Percentiles rank a stretch among this genome's conserved stretches.
phyloP scores from a whole-genome alignment of 2,329 filamentous ascomycete species.

The Sporothrix brasiliensis region DNA sequence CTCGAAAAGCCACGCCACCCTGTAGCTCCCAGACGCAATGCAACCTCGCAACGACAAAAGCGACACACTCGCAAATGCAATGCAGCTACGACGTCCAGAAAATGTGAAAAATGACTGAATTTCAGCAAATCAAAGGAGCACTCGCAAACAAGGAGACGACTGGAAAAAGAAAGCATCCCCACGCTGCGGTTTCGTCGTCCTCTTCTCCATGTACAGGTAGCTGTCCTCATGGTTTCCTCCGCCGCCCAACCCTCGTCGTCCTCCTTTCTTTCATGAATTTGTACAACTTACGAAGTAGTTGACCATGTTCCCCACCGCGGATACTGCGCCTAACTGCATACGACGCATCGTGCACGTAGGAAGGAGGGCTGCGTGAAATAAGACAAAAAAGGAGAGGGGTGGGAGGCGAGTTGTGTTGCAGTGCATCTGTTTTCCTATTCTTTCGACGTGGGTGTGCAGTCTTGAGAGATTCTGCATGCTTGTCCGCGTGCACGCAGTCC shows the following conservation, averaged over 20 bases:
- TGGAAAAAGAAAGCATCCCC: conserved; percentile 25
- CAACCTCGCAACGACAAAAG: conserved; percentile 17
- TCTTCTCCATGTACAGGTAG: too few species aligned
- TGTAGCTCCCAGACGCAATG: conserved; percentile 17
- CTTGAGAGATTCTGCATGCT: conserved; percentile 6
- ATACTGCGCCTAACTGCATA: conserved; percentile 17
- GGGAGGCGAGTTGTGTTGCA: conserved; percentile 17
- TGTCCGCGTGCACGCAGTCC: too few species aligned
- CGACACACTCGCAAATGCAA: not conserved
- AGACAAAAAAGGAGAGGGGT: not conserved
- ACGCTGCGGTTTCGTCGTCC: conserved; percentile 4
- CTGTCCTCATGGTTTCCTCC: conserved; percentile 12
- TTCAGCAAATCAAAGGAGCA: not conserved
- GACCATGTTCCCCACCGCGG: not conserved
- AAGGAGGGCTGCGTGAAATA: not conserved
- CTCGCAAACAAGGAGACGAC: too few species aligned
- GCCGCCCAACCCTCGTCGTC: not conserved
- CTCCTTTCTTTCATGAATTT: not conserved
- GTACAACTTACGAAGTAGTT: not conserved
- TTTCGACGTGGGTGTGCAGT: not conserved
- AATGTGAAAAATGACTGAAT: conserved; percentile 19
- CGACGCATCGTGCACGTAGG: not conserved
- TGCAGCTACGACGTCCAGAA: not conserved
- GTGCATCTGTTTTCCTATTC: not conserved
- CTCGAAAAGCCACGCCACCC: conserved; percentile 1